Conservation (phyloP, 768 basidiomycete genomes). For the Lepiota brunneoincarnata region DNA sequence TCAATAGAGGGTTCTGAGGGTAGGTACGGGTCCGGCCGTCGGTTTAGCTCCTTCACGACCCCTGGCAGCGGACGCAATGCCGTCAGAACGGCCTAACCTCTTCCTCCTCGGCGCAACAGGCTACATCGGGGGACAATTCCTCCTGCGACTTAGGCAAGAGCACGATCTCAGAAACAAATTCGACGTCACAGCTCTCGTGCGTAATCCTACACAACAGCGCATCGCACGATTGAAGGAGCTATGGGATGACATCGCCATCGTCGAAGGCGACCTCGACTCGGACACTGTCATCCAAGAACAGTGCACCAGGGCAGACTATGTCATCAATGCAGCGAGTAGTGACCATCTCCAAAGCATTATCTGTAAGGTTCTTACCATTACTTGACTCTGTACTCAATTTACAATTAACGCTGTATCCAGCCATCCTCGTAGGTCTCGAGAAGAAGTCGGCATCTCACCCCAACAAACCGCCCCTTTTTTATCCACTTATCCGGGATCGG, state of each 20-base stretch:
- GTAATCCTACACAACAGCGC: constrained; percentile 29
- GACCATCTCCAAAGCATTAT: constrained; percentile 33
- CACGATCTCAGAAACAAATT: constrained; percentile 22
- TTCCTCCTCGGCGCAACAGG: constrained; percentile 45
- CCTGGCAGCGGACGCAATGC: no score
- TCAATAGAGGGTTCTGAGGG: no score
- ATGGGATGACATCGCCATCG: constrained; percentile 30
- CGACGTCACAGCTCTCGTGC: constrained; percentile 34
- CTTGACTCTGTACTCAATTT: not conserved
- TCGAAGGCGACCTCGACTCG: constrained; percentile 39
- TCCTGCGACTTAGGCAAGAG: constrained; percentile 29
- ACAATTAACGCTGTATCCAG: constrained; percentile 16
- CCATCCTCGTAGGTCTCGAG: constrained; percentile 36
- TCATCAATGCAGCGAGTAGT: constrained; percentile 40
- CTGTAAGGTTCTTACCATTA: constrained; percentile 18
- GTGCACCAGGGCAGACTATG: constrained; percentile 31
- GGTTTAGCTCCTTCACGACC: no score
- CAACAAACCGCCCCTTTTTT: constrained; percentile 38
- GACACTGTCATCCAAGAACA: constrained; percentile 31
- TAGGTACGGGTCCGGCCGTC: no score
- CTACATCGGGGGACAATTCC: constrained; percentile 39
- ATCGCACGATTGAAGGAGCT: constrained; percentile 25
- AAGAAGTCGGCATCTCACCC: constrained; percentile 29
- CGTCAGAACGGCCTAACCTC: constrained; percentile 11
- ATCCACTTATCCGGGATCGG: constrained; percentile 43